Base-by-base conservation (phyloP, 306 rosid species). In the Vigna nakashimae region DNA sequence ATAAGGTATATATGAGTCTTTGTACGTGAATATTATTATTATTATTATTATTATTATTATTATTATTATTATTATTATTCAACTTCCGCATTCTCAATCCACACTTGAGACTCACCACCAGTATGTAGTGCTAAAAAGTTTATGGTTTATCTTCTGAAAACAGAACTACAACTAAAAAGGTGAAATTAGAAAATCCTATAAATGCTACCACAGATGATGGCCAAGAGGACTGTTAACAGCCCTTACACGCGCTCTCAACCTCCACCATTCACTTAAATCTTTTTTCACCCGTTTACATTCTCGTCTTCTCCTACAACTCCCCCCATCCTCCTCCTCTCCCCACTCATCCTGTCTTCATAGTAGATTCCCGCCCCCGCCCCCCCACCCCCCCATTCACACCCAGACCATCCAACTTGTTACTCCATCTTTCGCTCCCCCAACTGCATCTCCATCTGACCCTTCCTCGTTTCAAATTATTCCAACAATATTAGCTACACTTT, bases 121-220 rank as follows among this genome's bases (percentile, higher is more conserved):
- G 10, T 36, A 59, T 10, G 64, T 56, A 18, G 45, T 28, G 57
- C 28, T 64, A 10, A 36, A 65, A 32, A 63, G 32, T 68, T 43
- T 24, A 28, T 50, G 64, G 45, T 46, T 53, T 4, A 38, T 6
- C 34, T 49, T 71, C 32, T 18, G 20, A n/a, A 10, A 32, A 45
- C 4, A 32, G 20, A 46, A 45, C 15, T 70, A 30, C 60, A 70
- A 32, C 62, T 5, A 51, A n/a, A 34, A 52, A 51, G 10, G 45
- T 7, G 9, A 50, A 70, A 30, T 50, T 17, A 52, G 32, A 17
- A 51, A 52, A 51, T 34, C 43, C 16, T 36, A 36, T 20, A 53
- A 17, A 55, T 52, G 75, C 56, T 53, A 55, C 22, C 38, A 55
- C 38, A 53, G 51, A 36, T 71, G 51, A 36, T 71, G 64, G 32